Evolutionary conservation across 768 basidiomycete species (phyloP).

Genomic region (Hemileccinum rubropunctum): DNA sequence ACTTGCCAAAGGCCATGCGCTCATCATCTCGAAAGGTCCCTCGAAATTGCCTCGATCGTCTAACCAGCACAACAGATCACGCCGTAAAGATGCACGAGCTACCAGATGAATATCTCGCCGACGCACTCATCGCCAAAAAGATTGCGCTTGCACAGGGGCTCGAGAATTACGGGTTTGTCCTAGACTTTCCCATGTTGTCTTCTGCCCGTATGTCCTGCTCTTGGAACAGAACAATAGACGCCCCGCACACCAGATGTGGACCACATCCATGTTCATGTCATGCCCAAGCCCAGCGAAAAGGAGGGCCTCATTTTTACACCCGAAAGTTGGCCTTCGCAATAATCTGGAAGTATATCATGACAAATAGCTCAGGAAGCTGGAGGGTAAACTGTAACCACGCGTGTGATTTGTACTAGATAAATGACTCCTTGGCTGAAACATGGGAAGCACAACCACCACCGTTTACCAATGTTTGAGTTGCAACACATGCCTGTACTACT

Average conservation of each 20-base stretch:
- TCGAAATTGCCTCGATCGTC: too few relatives aligned
- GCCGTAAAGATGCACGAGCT: conserved; percentile 82
- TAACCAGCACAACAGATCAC: conserved; percentile 58
- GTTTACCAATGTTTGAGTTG: too few relatives aligned
- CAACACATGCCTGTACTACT: too few relatives aligned
- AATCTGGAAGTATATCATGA: conserved; percentile 20
- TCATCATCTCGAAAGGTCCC: conserved; percentile 97
- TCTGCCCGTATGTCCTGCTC: too few relatives aligned
- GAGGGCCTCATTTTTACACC: conserved; percentile 70
- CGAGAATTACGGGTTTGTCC: too few relatives aligned
- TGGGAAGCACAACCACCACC: too few relatives aligned
- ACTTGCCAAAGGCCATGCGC: conserved; percentile 83
- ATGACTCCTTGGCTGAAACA: too few relatives aligned
- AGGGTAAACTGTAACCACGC: conserved; percentile 17
- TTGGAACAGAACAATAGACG: conserved; percentile 76
- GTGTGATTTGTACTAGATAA: too few relatives aligned
- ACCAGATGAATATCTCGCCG: conserved; percentile 79
- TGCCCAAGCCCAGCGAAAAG: conserved; percentile 74
- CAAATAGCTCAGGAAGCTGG: conserved; percentile 17
- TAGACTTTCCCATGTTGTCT: too few relatives aligned
- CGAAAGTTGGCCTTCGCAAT: conserved; percentile 50
- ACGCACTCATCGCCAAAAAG: conserved; percentile 82
- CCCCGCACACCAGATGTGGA: conserved; percentile 68
- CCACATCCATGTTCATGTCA: conserved; percentile 93
- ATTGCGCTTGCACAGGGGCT: conserved; percentile 72